Percentiles rank a stretch among this genome's conserved stretches.
These are phyloP conservation scores for Fusarium decemcellulare DNA, from an alignment of 2,329 filamentous ascomycete genomes.

Conservation along the genomic window DNA sequence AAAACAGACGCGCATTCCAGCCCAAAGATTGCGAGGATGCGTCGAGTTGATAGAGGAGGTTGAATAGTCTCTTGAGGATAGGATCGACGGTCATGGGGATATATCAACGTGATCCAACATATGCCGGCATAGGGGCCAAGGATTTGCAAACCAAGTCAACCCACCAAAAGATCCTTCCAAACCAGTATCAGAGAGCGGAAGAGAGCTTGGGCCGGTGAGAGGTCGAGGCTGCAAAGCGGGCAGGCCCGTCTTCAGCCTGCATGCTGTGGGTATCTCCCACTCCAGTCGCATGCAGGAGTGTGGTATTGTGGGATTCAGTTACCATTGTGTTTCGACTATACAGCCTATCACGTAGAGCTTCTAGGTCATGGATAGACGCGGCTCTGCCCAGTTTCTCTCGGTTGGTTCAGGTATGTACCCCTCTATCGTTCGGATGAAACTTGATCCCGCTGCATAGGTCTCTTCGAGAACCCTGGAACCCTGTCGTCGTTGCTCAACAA, in stretches of 20 bases:
- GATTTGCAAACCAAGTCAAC: slow-evolving; percentile 13
- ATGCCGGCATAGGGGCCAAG: slow-evolving; percentile 12
- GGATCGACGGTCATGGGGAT: slow-evolving; percentile 30
- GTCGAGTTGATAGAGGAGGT: slow-evolving; percentile 9
- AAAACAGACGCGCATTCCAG: slow-evolving; percentile 10
- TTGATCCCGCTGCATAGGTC: slow-evolving; percentile 10
- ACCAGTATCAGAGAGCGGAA: neutral
- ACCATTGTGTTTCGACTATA: slow-evolving; percentile 15
- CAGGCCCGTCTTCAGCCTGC: slow-evolving; percentile 30
- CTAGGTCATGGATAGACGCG: slow-evolving; percentile 34
- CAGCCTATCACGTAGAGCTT: slow-evolving; percentile 26
- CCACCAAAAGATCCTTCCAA: slow-evolving; percentile 7
- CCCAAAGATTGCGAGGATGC: slow-evolving; percentile 14
- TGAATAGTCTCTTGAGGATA: slow-evolving; percentile 11
- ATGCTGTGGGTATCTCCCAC: slow-evolving; percentile 1
- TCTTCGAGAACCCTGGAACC: slow-evolving; percentile 26
- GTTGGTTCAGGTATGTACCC: slow-evolving; percentile 14
- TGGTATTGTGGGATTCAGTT: slow-evolving; percentile 13
- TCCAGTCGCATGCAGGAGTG: slow-evolving; percentile 26
- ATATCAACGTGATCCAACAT: slow-evolving; percentile 18
- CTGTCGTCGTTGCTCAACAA: slow-evolving; percentile 1
- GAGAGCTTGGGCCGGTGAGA: slow-evolving; percentile 8
- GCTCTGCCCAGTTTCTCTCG: slow-evolving; percentile 16
- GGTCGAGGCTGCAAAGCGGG: slow-evolving; percentile 24
- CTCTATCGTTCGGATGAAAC: slow-evolving; percentile 23